A percentile compares a stretch with the other conserved stretches of the same genome.
Conservation (phyloP, 106 monocot species). For the Agapanthus africanus region DNA sequence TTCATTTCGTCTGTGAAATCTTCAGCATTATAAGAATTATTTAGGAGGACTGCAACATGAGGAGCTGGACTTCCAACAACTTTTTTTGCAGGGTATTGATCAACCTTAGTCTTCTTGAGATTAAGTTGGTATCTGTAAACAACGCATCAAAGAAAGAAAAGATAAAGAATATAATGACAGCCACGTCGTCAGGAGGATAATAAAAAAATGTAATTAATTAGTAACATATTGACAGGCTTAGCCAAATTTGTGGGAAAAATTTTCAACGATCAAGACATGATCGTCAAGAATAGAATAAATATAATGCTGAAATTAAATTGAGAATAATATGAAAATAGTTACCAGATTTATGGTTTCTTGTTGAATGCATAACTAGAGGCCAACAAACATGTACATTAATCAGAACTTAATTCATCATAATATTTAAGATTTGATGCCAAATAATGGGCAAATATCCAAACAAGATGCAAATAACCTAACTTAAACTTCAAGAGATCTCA, state of each 20-base stretch:
- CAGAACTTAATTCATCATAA: too few relatives aligned
- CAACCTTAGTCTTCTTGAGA: conserved; percentile 62
- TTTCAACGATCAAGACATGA: neutral
- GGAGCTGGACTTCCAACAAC: conserved; percentile 16
- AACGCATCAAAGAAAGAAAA: neutral
- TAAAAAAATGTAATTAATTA: neutral
- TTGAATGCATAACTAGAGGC: too few relatives aligned
- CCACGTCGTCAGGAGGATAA: conserved; percentile 1
- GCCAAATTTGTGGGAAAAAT: neutral
- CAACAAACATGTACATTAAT: too few relatives aligned
- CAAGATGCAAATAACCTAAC: neutral
- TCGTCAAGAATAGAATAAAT: neutral
- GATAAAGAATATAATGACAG: neutral
- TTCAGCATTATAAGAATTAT: conserved; percentile 32
- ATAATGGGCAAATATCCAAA: too few relatives aligned
- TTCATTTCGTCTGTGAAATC: conserved; percentile 39
- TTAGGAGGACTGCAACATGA: conserved; percentile 24
- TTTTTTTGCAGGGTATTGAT: conserved; percentile 42
- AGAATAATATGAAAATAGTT: too few relatives aligned
- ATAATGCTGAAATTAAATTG: neutral
- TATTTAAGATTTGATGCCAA: too few relatives aligned
- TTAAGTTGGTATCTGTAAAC: conserved; percentile 49
- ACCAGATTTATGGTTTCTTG: too few relatives aligned
- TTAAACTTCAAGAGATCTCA: neutral
- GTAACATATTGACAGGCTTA: neutral